Evolutionary conservation across 805 yeast genomes (phyloP).

Genomic region (Zygosaccharomyces pseudorouxii): DNA sequence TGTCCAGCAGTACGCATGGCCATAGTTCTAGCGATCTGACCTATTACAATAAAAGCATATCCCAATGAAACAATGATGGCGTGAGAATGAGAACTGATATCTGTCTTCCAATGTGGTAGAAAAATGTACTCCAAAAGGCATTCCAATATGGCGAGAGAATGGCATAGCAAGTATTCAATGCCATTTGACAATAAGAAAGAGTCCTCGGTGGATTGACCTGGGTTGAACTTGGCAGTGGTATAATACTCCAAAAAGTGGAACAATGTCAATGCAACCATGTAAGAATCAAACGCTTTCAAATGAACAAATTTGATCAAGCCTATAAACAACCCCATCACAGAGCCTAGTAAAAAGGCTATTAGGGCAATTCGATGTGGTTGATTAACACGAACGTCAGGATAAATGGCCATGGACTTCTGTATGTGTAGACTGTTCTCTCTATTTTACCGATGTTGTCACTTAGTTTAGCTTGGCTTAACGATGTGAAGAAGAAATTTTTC

Average conservation of each 20-base stretch:
- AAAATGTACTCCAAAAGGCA: slow-evolving; percentile 39
- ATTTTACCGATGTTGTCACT: background rate
- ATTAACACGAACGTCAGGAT: slow-evolving; percentile 32
- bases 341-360: slow-evolving; percentile 45
- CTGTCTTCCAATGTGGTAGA: slow-evolving; percentile 38
- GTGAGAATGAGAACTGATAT: slow-evolving; percentile 3
- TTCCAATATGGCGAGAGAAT: slow-evolving; percentile 50
- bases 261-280: slow-evolving; percentile 46
- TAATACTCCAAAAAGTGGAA: slow-evolving; percentile 84
- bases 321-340: slow-evolving; percentile 38
- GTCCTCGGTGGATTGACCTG: slow-evolving; percentile 58
- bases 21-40: slow-evolving; percentile 63
- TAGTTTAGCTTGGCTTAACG: background rate
- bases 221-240: slow-evolving; percentile 72
- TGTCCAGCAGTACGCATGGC: slow-evolving; percentile 88
- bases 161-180: slow-evolving; percentile 52
- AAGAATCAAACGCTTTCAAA: slow-evolving; percentile 41
- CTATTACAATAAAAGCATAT: slow-evolving; percentile 40
- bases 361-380: slow-evolving; percentile 41
- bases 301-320: slow-evolving; percentile 28
- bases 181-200: slow-evolving; percentile 70
- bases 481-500: background rate
- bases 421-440: background rate
- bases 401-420: background rate
- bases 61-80: slow-evolving; percentile 41